Conservation (phyloP, 2,329 filamentous ascomycete genomes). For the Mycosphaerella arachidis region DNA sequence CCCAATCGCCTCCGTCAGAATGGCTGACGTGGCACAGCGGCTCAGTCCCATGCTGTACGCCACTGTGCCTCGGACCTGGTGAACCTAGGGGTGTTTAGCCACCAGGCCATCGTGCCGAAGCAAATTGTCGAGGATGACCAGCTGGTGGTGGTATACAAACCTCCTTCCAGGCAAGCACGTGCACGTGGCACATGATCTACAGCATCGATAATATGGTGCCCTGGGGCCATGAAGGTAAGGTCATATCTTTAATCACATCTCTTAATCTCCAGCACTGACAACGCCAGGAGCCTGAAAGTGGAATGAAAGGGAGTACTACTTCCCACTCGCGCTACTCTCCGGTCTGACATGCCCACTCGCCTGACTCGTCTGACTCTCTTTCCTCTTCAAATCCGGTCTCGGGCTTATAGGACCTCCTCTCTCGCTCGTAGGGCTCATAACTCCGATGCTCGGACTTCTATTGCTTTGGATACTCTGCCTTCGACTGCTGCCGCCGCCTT, state of each 20-base stretch:
- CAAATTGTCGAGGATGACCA: no score
- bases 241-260: not conserved
- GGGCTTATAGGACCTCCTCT: conserved; percentile 8
- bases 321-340: conserved; percentile 10
- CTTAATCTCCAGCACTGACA: not conserved
- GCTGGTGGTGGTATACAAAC: no score
- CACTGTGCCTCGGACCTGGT: no score
- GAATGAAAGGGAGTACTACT: conserved; percentile 3
- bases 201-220: no score
- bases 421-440: conserved; percentile 23
- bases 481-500: conserved; percentile 31
- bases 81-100: no score
- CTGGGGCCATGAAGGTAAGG: not conserved
- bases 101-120: no score
- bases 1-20: no score
- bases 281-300: not conserved
- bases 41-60: no score
- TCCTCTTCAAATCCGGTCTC: conserved; percentile 28
- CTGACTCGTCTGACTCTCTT: conserved; percentile 23
- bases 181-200: no score
- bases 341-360: conserved; percentile 1
- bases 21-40: no score
- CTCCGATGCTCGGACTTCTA: conserved; percentile 15
- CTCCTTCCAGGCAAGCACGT: no score
- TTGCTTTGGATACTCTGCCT: conserved; percentile 29